A percentile compares a stretch with the other conserved stretches of the same genome.
These are phyloP conservation scores for Apiospora phragmitis DNA, from an alignment of 2,329 filamentous ascomycete species.

Conservation along the genomic window DNA sequence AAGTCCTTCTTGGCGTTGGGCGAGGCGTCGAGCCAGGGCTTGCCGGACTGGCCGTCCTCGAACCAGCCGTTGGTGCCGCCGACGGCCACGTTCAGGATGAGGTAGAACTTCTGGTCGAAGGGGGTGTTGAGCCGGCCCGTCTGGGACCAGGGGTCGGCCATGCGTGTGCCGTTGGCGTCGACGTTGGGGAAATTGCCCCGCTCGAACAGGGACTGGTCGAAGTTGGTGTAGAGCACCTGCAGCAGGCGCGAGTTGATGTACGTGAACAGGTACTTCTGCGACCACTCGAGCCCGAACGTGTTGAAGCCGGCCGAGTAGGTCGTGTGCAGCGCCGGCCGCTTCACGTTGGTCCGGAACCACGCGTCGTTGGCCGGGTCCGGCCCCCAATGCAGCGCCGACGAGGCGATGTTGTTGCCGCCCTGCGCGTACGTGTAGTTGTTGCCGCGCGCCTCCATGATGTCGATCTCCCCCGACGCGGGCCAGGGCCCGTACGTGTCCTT, in stretches of 20 bases:
- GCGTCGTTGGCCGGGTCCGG: conserved; percentile 71
- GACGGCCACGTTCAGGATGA: conserved; percentile 75
- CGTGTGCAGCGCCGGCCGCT: conserved; percentile 72
- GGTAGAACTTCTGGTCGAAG: conserved; percentile 75
- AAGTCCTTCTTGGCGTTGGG: conserved; percentile 72
- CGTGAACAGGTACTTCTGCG: conserved; percentile 83
- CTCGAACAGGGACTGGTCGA: conserved; percentile 66
- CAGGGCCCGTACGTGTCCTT: conserved; percentile 72
- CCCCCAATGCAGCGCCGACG: conserved; percentile 81
- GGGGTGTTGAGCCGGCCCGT: conserved; percentile 65
- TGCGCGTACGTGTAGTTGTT: conserved; percentile 77
- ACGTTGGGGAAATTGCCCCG: conserved; percentile 67
- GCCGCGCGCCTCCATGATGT: conserved; percentile 77
- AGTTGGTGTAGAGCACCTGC: conserved; percentile 79
- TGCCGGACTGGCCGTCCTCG: conserved; percentile 66
- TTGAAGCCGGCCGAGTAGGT: conserved; percentile 71
- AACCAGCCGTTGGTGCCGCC: conserved; percentile 85
- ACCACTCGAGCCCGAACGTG: conserved; percentile 83
- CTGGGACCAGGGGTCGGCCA: conserved; percentile 63
- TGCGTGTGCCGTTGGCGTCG: conserved; percentile 64
- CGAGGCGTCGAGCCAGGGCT: conserved; percentile 77
- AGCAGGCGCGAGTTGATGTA: conserved; percentile 80
- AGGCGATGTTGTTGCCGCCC: conserved; percentile 79
- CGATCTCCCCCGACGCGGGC: conserved; percentile 81
- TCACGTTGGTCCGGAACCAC: conserved; percentile 83